Evolutionary conservation across 1,284 basidiomycete species (phyloP).

Genomic region (Cryptococcus sp.): DNA sequence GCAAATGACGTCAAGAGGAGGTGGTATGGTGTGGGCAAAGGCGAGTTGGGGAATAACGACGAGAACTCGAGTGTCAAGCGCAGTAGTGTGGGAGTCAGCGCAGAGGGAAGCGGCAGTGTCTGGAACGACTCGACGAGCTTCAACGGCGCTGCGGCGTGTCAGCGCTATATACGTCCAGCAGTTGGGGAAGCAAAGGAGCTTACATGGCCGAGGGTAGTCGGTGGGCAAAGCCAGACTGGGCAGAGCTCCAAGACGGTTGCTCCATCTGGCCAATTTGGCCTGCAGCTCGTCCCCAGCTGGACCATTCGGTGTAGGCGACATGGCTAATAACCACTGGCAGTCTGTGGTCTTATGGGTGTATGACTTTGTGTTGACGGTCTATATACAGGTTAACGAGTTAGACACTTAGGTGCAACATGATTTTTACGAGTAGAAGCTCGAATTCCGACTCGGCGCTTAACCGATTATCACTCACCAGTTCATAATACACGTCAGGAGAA

Average conservation of each 20-base stretch:
- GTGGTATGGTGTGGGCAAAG: conserved; percentile 81
- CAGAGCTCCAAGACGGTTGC: conserved; percentile 59
- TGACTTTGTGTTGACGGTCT: too few species aligned
- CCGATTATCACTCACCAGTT: too few species aligned
- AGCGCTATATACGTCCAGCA: background rate
- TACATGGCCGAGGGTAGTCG: conserved; percentile 83
- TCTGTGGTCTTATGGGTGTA: too few species aligned
- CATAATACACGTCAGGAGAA: too few species aligned
- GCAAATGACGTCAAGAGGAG: conserved; percentile 88
- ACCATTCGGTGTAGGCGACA: too few species aligned
- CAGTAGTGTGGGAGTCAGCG: conserved; percentile 49
- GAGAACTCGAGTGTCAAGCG: conserved; percentile 71
- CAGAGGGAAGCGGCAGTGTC: conserved; percentile 62
- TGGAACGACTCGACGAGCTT: conserved; percentile 79
- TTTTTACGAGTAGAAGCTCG: background rate
- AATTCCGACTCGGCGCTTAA: background rate
- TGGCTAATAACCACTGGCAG: too few species aligned
- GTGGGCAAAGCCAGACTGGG: conserved; percentile 93
- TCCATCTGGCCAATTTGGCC: conserved; percentile 49
- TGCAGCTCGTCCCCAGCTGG: conserved; percentile 3
- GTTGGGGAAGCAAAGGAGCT: conserved; percentile 14
- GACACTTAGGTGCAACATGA: too few species aligned
- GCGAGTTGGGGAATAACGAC: conserved; percentile 48
- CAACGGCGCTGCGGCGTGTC: conserved; percentile 57
- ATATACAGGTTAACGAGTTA: too few species aligned